phyloP scores from a whole-genome alignment of 2,329 filamentous ascomycete species.

The Coniochaeta prunicola region DNA sequence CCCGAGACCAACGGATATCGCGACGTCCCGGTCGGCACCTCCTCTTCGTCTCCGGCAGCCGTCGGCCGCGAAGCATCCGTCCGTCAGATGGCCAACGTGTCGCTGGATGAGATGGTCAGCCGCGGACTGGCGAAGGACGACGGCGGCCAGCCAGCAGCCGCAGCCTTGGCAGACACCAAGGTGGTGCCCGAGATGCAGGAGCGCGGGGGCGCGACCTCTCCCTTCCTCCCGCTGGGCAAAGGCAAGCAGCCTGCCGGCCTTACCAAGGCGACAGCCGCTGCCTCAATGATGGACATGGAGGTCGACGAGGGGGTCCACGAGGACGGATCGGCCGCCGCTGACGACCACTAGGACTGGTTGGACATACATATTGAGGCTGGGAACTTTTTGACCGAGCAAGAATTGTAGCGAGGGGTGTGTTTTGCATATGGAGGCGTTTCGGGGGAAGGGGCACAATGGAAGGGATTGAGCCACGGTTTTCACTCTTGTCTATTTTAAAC shows the following conservation, averaged over 20 bases:
- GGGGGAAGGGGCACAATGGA: no score
- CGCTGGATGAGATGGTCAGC: constrained; percentile 6
- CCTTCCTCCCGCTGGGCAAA: background rate
- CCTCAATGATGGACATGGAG: constrained; percentile 29
- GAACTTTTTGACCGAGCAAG: background rate
- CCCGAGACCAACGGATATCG: background rate
- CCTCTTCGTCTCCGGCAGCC: background rate
- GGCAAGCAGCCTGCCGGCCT: background rate
- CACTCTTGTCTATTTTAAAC: no score
- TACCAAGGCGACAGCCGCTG: background rate
- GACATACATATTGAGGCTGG: background rate
- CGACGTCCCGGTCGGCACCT: background rate
- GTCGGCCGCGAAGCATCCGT: background rate
- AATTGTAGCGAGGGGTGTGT: background rate
- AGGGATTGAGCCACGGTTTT: no score
- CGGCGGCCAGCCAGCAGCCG: background rate
- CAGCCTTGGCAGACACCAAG: background rate
- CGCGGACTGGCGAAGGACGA: background rate
- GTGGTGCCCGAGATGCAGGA: constrained; percentile 13
- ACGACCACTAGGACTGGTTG: background rate
- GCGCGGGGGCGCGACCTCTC: constrained; percentile 1
- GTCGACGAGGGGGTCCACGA: background rate
- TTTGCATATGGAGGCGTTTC: background rate
- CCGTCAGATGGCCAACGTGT: constrained; percentile 7
- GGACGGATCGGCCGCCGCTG: background rate